These are phyloP conservation scores for Leptographium flavum DNA, from an alignment of 2,329 filamentous ascomycete genomes.

Conservation along the genomic window DNA sequence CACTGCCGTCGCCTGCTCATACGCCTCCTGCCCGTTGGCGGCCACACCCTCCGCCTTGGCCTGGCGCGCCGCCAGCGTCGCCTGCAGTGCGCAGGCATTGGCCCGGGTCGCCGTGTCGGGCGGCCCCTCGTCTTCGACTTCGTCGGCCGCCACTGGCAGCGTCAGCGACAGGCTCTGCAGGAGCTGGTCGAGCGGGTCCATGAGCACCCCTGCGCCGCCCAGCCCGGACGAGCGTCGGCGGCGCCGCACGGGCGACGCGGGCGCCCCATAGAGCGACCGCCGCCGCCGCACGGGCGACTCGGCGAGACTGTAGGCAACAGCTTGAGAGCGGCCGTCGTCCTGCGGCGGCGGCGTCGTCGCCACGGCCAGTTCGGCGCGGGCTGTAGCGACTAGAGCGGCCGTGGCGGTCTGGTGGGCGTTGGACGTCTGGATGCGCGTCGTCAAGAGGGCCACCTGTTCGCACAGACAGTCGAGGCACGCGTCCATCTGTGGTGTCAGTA, in stretches of 20 bases:
- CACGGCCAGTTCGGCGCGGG: constrained; percentile 27
- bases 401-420: constrained; percentile 30
- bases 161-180: constrained; percentile 31
- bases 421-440: constrained; percentile 26
- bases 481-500: constrained; percentile 27
- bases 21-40: constrained; percentile 30
- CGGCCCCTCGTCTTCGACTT: background rate
- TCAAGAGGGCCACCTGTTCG: constrained; percentile 28
- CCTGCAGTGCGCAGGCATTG: constrained; percentile 14
- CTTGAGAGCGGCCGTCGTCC: too few species aligned
- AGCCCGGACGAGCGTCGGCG: constrained; percentile 23
- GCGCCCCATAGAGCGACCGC: constrained; percentile 7
- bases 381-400: constrained; percentile 24
- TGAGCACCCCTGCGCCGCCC: constrained; percentile 17
- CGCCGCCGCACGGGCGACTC: constrained; percentile 21
- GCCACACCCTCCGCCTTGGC: constrained; percentile 29
- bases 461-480: constrained; percentile 37
- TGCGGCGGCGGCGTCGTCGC: constrained; percentile 9
- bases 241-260: constrained; percentile 20
- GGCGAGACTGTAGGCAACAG: constrained; percentile 13
- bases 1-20: constrained; percentile 28
- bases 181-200: constrained; percentile 30
- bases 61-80: constrained; percentile 24
- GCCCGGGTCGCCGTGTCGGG: constrained; percentile 2
- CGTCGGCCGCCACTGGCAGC: constrained; percentile 20